phyloP scores from a whole-genome alignment of 129 eudicot genomes.

The Oenanthe sinensis region DNA sequence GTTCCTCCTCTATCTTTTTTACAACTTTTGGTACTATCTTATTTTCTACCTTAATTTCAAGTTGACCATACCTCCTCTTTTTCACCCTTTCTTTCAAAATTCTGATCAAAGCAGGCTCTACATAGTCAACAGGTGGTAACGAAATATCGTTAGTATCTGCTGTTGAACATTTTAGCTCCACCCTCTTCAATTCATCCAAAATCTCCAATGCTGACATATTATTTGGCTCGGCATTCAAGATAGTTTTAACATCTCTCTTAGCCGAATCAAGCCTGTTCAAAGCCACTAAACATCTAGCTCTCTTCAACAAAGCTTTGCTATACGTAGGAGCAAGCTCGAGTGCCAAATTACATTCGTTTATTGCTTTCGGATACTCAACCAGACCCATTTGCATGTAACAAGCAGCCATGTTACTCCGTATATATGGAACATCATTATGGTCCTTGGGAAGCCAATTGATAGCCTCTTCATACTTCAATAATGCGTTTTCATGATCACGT shows the following conservation, averaged over 20 bases:
- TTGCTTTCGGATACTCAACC: slow-evolving; percentile 82
- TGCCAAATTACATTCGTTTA: slow-evolving; percentile 74
- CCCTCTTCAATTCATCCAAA: slow-evolving; percentile 44
- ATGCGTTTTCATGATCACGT: slow-evolving; percentile 71
- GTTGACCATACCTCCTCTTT: slow-evolving; percentile 38
- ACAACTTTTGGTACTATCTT: background rate
- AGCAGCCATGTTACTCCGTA: slow-evolving; percentile 65
- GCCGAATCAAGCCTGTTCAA: slow-evolving; percentile 65
- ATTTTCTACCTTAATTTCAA: slow-evolving; percentile 21
- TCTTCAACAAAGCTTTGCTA: slow-evolving; percentile 71
- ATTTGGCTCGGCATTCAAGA: slow-evolving; percentile 67
- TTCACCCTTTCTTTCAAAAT: slow-evolving; percentile 35
- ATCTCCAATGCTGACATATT: slow-evolving; percentile 65
- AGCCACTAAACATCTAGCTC: slow-evolving; percentile 70
- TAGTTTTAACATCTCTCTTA: slow-evolving; percentile 56
- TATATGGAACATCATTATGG: slow-evolving; percentile 70
- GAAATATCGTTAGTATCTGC: slow-evolving; percentile 43
- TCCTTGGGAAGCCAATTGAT: slow-evolving; percentile 54
- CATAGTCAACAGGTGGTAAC: slow-evolving; percentile 20
- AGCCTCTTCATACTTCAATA: slow-evolving; percentile 81
- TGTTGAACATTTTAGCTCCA: slow-evolving; percentile 32
- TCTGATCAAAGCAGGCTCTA: slow-evolving; percentile 32
- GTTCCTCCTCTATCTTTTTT: background rate
- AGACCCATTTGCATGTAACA: slow-evolving; percentile 88
- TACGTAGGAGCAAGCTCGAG: slow-evolving; percentile 86